These are phyloP conservation scores for Ophiostoma sp. DNA, from an alignment of 2,329 filamentous ascomycete species.

Conservation along the genomic window DNA sequence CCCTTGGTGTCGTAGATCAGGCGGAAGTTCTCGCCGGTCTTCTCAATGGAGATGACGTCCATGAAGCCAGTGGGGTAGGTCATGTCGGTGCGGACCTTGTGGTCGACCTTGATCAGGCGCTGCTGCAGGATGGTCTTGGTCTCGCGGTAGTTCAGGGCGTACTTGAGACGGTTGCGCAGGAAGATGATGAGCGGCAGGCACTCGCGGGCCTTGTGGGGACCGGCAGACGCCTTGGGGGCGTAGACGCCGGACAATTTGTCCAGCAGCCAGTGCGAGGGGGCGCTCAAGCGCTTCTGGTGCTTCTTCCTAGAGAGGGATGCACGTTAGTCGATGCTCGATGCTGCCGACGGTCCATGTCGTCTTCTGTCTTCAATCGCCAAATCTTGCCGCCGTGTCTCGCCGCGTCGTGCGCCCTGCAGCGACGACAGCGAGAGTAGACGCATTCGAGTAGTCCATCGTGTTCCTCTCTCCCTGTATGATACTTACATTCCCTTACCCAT, in stretches of 20 bases:
- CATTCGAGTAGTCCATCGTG: background rate
- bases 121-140: constrained; percentile 98
- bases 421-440: no score
- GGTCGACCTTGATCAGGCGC: constrained; percentile 98
- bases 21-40: constrained; percentile 99
- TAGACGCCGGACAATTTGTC: constrained; percentile 97
- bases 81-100: constrained; percentile 97
- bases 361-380: background rate
- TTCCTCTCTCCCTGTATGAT: constrained; percentile 4
- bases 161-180: constrained; percentile 95
- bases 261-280: constrained; percentile 98
- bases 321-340: constrained; percentile 14
- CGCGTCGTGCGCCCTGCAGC: no score
- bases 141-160: constrained; percentile 98
- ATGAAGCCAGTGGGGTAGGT: constrained; percentile 99
- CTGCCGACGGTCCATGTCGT: background rate
- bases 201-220: constrained; percentile 99
- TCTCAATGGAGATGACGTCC: constrained; percentile 99
- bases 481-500: constrained; percentile 53
- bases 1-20: constrained; percentile 99
- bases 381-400: no score
- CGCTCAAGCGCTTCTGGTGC: constrained; percentile 99
- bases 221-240: constrained; percentile 64
- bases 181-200: constrained; percentile 99
- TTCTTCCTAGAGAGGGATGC: constrained; percentile 64